Evolutionary conservation across 768 basidiomycete genomes (phyloP), one percentile per base, ranked within the genome.

Genomic region (Lactifluus subvellereus): DNA sequence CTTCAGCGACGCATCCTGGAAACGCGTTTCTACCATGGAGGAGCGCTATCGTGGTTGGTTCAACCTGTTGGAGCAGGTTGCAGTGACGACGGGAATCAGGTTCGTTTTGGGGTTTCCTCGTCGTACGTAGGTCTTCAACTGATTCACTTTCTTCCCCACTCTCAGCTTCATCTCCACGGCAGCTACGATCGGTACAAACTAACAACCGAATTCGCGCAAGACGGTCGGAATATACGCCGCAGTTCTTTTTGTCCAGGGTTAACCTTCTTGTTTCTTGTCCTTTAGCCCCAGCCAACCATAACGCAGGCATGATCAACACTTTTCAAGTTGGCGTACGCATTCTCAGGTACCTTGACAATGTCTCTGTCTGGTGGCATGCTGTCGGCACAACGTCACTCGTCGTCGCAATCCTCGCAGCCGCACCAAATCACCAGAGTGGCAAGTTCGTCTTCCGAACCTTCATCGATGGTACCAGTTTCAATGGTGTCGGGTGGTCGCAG

Each of bases 301-400:
- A 45, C 16, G 20, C 45, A 79, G 81, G 85, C 18, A 72, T 86
- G 2, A 86, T 86, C 66, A 91, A 90, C 73, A 88, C 88, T 0
- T 89, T n/a, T n/a, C n/a, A n/a, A n/a, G n/a, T 91, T 67, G 87
- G 88, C 2, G 87, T 86, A 32, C 79, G 78, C 42, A 69, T 87
- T 6, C 77, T 91, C 11, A 81, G 83, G 57, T 76, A 84, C 64
- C 74, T 91, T 43, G 91, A 90, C 72, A 89, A 87, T 64, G 72
- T 87, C 22, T 89, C 87, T 1, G 79, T 91, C 5, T 83, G 82
- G 79, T 86, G 87, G 82, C 89, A 92, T 65, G 87, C 84, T 1
- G 60, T 86, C 47, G 89, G 89, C 20, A 88, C 89, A 1, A 81
- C 82, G 3, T 76, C 83, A 3, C 71, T 92, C 20, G 82, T 84